These are phyloP conservation scores for Aspergillus avenaceus DNA, from an alignment of 495 filamentous ascomycete genomes.

Conservation along the genomic window DNA sequence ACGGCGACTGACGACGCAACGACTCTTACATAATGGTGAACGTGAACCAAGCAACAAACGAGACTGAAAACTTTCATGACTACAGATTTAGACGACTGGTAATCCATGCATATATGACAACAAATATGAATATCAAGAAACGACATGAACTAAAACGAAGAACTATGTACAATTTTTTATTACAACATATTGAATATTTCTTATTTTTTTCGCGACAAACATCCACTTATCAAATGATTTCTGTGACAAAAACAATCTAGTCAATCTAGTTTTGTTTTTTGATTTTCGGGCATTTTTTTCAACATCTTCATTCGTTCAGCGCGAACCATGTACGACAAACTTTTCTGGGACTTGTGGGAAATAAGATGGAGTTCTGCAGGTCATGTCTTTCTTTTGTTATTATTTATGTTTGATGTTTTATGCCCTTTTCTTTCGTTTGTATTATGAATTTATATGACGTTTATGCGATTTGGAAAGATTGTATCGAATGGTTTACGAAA, in stretches of 20 bases:
- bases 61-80: conserved; percentile 16
- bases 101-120: conserved; percentile 11
- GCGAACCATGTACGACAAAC: conserved; percentile 16
- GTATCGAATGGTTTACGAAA: conserved; percentile 5
- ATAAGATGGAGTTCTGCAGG: conserved; percentile 19
- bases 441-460: conserved; percentile 2
- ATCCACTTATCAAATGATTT: conserved; percentile 4
- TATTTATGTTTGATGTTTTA: conserved; percentile 1
- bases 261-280: too few species aligned
- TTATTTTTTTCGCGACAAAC: conserved; percentile 5
- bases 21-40: conserved; percentile 14
- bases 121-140: not conserved
- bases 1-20: conserved; percentile 13
- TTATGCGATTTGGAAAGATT: conserved; percentile 1
- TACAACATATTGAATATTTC: conserved; percentile 10
- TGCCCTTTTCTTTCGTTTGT: not conserved
- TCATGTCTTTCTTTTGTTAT: conserved; percentile 17
- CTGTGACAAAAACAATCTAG: conserved; percentile 8
- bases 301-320: conserved; percentile 3
- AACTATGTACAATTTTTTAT: conserved; percentile 20
- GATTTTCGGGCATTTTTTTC: conserved; percentile 11
- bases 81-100: conserved; percentile 18
- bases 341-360: conserved; percentile 9
- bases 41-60: conserved; percentile 13
- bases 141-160: not conserved